These are phyloP conservation scores for Blumeria graminis DNA, from an alignment of 2,329 filamentous ascomycete species.

Conservation along the genomic window DNA sequence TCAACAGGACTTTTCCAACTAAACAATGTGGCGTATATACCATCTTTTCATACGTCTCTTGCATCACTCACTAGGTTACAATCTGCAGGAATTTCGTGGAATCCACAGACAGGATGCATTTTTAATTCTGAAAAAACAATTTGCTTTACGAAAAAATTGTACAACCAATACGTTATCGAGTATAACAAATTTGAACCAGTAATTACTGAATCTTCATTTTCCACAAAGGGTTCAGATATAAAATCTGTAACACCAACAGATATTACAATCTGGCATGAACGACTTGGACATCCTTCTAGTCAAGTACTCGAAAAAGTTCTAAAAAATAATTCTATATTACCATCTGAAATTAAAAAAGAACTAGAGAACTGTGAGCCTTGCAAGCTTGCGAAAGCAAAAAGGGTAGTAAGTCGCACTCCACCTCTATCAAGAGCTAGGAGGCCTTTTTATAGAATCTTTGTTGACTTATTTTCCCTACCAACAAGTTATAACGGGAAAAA, in stretches of 20 bases:
- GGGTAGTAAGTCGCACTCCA: background rate
- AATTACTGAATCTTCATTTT: background rate
- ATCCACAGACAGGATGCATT: background rate
- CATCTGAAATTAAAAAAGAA: background rate
- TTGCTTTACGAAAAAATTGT: background rate
- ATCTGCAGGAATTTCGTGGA: background rate
- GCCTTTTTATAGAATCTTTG: background rate
- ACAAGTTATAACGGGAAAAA: background rate
- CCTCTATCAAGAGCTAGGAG: background rate
- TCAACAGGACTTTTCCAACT: background rate
- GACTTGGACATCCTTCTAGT: background rate
- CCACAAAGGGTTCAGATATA: background rate
- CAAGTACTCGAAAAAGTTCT: background rate
- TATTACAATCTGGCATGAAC: background rate
- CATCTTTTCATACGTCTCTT: background rate
- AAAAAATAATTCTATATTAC: background rate
- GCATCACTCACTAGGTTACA: background rate
- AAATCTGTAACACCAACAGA: background rate
- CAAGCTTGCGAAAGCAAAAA: background rate
- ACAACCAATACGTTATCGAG: background rate
- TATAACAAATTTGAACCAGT: background rate
- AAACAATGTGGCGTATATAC: background rate
- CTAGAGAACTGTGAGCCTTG: background rate
- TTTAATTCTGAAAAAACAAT: background rate
- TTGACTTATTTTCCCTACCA: background rate